These are phyloP conservation scores for Penicillium waksmanii DNA, from an alignment of 495 filamentous ascomycete genomes.

Conservation along the genomic window DNA sequence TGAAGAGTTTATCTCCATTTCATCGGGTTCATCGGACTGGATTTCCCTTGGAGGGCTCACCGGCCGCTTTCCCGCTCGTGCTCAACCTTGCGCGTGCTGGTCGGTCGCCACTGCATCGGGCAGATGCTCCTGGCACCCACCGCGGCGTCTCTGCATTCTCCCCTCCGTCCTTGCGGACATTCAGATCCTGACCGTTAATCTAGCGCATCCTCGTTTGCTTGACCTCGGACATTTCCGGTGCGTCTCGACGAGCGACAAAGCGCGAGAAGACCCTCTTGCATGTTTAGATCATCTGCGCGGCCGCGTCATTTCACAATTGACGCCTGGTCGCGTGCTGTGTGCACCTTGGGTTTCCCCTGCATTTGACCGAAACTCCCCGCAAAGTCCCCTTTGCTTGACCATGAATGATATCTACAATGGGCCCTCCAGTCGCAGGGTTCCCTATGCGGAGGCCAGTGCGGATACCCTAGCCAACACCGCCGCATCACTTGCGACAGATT, in stretches of 20 bases:
- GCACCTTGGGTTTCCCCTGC: conserved; percentile 5
- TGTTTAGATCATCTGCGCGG: conserved; percentile 28
- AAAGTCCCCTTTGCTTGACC: conserved; percentile 3
- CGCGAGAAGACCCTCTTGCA: conserved; percentile 18
- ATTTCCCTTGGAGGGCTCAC: conserved; percentile 9
- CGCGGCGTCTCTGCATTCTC: conserved; percentile 15
- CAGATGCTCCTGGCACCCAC: conserved; percentile 25
- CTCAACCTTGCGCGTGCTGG: conserved; percentile 33
- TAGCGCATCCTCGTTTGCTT: conserved; percentile 14
- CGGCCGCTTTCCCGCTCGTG: conserved; percentile 31
- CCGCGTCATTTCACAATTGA: conserved; percentile 26
- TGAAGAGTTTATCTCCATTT: background rate
- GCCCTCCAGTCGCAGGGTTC: conserved; percentile 25
- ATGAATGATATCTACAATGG: conserved; percentile 27
- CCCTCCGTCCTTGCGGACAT: conserved; percentile 15
- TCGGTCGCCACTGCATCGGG: conserved; percentile 33
- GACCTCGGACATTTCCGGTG: conserved; percentile 20
- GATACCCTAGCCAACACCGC: conserved; percentile 19
- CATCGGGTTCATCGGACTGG: conserved; percentile 3
- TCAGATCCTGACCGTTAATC: conserved; percentile 24
- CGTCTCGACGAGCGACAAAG: conserved; percentile 29
- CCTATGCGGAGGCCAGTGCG: conserved; percentile 28
- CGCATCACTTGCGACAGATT: conserved; percentile 13
- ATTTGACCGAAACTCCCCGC: background rate
- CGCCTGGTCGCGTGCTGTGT: conserved; percentile 21